Percentiles rank a stretch among this genome's conserved stretches.
Conservation (phyloP, 2,329 filamentous ascomycete genomes). For the Fusarium veterinarium region DNA sequence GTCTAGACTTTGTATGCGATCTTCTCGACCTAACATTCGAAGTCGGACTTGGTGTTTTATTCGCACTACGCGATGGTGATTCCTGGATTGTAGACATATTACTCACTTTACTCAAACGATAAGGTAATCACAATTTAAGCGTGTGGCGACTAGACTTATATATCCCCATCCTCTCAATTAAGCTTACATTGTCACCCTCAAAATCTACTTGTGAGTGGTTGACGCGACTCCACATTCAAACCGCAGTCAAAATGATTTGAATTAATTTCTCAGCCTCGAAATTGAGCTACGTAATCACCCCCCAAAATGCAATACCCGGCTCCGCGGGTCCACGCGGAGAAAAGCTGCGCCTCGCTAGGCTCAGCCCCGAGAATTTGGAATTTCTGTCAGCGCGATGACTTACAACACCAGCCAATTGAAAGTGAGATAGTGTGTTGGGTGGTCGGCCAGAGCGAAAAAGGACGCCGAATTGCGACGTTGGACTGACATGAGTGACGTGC, state of each 20-base stretch:
- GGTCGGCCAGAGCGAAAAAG: neutral
- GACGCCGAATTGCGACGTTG: neutral
- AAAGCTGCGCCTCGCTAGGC: conserved; percentile 16
- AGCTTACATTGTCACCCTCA: neutral
- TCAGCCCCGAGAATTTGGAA: conserved; percentile 23
- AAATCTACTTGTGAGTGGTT: neutral
- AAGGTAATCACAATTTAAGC: neutral
- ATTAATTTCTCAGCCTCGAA: conserved; percentile 1
- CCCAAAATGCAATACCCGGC: neutral
- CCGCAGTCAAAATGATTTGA: conserved; percentile 21
- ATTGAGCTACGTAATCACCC: conserved; percentile 12
- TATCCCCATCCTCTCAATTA: neutral
- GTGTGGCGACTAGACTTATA: neutral
- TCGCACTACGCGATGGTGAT: neutral
- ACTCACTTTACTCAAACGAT: neutral
- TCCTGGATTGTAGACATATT: neutral
- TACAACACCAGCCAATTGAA: neutral
- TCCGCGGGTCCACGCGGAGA: neutral
- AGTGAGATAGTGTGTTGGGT: neutral
- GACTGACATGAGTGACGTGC: neutral
- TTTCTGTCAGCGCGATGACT: neutral
- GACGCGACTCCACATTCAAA: neutral
- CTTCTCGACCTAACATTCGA: conserved; percentile 20
- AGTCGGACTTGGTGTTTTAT: neutral
- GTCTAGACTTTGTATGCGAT: conserved; percentile 40